Conservation (phyloP, 2,329 filamentous ascomycete species). For the Dactylellina parvicollis region DNA sequence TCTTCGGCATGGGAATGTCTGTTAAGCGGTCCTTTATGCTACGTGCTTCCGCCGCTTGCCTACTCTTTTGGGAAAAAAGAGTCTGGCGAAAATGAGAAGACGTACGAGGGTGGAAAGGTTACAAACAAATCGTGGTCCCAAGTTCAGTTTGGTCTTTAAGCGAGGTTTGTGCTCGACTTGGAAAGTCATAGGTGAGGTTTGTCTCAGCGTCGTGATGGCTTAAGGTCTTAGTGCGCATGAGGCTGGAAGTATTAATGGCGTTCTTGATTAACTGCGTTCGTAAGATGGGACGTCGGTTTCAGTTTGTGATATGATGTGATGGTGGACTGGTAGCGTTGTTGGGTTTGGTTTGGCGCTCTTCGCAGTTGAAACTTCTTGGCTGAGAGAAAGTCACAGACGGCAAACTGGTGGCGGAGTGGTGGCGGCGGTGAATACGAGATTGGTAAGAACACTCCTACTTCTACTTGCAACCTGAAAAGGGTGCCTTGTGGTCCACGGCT, state of each 20-base stretch:
- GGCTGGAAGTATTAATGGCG: constrained; percentile 37
- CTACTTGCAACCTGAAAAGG: constrained; percentile 16
- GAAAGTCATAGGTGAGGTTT: constrained; percentile 29
- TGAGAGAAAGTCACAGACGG: constrained; percentile 8
- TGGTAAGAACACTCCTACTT: constrained; percentile 50
- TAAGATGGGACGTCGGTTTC: constrained; percentile 36
- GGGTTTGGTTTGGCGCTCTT: constrained; percentile 13
- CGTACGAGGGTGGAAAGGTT: constrained; percentile 47
- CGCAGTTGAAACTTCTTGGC: constrained; percentile 12
- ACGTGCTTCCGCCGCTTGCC: constrained; percentile 51
- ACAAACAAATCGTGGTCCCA: constrained; percentile 34
- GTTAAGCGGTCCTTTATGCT: constrained; percentile 49
- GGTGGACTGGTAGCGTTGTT: constrained; percentile 23
- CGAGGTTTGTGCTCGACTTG: constrained; percentile 7
- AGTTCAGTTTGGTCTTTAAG: constrained; percentile 34
- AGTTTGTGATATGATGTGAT: constrained; percentile 17
- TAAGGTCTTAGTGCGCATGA: constrained; percentile 22
- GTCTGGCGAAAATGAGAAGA: constrained; percentile 48
- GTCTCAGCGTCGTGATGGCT: constrained; percentile 28
- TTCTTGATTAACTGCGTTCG: constrained; percentile 32
- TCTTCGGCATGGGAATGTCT: not conserved
- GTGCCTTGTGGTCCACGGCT: constrained; percentile 30
- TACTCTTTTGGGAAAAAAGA: constrained; percentile 7
- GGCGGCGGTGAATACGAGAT: not conserved
- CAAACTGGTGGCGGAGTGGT: constrained; percentile 25